Evolutionary conservation across 768 basidiomycete species (phyloP), one percentile per base, ranked within the genome.

Genomic region (Fomitopsis serialis): DNA sequence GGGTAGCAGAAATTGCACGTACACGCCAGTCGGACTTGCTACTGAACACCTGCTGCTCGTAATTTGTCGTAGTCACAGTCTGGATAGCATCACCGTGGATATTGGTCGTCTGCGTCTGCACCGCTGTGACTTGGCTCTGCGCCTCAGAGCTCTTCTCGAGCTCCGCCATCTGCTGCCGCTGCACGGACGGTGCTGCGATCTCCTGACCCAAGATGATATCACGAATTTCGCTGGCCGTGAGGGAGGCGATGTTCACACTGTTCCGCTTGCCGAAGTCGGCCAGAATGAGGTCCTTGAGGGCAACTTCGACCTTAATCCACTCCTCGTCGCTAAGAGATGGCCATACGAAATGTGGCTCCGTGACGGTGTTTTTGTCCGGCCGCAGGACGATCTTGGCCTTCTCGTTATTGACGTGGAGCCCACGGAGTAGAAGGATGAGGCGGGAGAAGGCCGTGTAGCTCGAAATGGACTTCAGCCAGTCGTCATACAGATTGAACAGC

Each of bases 11-110:
- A 63, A 99, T 98, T 32, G 97, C 97, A 57, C 97, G 89, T 29
- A 98, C 91, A 62, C 97, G 92, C 97, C 97, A 99, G 69, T 99
- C 97, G 3, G 97, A 98, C 76, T 99, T 98, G 75, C 89, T 92
- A 70, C 92, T 95, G 76, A 99, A 99, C n/a, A 93, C 88, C 65
- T 93, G 90, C 64, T 98, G 94, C 70, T 97, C 97, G 68, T 99
- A 99, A 66, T 91, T 93, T 57, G 97, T 97, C 0, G 96, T 99
- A 2, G 97, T 99, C 6, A 95, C 85, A 1, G 91, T 92, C 68
- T 94, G 90, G 59, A 98, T 94, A 40, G 90, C 82, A 70, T 99
- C 96, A 69, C 97, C 97, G 61, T 97, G 94, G 54, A 97, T 82
- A 67, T 98, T 98, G 50, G 95, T 98, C 2, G 97, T 98, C 79